These are phyloP conservation scores for Notholithocarpus densiflorus DNA, from an alignment of 306 rosid genomes.

Conservation along the genomic window DNA sequence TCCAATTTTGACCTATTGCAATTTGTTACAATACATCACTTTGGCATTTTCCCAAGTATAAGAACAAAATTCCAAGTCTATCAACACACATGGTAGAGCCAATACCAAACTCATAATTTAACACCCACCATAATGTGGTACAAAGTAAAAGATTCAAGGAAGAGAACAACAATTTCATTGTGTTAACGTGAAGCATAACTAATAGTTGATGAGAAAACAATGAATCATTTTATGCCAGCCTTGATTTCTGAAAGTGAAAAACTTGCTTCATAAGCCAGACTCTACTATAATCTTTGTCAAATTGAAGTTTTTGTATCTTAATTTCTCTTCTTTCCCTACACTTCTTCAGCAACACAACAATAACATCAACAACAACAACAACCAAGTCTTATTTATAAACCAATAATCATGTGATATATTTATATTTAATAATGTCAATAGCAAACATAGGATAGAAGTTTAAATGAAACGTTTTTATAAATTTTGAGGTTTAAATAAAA, in stretches of 20 bases:
- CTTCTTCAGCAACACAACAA: neutral
- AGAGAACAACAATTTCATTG: neutral
- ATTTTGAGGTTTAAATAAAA: too few relatives aligned
- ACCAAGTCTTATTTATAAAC: neutral
- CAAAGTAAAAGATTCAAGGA: neutral
- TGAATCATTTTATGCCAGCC: neutral
- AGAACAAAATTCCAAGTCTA: too few relatives aligned
- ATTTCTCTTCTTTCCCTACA: neutral
- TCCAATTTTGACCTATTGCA: too few relatives aligned
- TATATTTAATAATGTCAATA: neutral
- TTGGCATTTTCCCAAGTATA: too few relatives aligned
- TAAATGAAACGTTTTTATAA: neutral
- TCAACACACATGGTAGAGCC: too few relatives aligned
- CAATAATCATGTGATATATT: neutral
- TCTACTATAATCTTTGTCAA: neutral
- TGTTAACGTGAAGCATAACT: neutral
- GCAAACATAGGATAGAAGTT: neutral
- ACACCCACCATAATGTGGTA: neutral
- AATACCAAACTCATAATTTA: too few relatives aligned
- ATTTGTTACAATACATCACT: too few relatives aligned
- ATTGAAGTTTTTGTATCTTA: neutral
- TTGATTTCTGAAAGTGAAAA: neutral
- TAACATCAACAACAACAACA: neutral
- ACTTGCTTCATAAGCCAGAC: neutral
- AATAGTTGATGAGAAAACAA: neutral